Percentiles rank a stretch among this genome's conserved stretches.
phyloP scores from a whole-genome alignment of 2,329 filamentous ascomycete genomes.

The Elsinoe perseae region DNA sequence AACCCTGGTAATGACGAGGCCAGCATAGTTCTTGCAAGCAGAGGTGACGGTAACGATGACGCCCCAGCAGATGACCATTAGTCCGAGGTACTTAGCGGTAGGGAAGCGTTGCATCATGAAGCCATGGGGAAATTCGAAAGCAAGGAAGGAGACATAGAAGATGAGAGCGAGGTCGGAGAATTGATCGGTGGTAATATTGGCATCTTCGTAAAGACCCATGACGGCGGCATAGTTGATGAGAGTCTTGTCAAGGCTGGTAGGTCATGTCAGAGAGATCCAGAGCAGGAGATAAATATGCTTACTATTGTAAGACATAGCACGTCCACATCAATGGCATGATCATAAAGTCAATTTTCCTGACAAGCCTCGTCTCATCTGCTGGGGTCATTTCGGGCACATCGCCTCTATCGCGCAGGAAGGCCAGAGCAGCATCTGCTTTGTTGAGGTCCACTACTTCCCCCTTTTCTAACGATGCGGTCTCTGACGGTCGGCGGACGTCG shows the following conservation, averaged over 20 bases:
- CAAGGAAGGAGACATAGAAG: slow-evolving; percentile 34
- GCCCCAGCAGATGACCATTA: slow-evolving; percentile 40
- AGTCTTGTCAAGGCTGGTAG: neutral
- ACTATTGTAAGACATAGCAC: slow-evolving; percentile 34
- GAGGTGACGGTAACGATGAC: slow-evolving; percentile 42
- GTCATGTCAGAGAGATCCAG: neutral
- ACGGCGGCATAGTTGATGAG: slow-evolving; percentile 36
- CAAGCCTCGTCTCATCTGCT: slow-evolving; percentile 24
- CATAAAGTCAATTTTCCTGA: slow-evolving; percentile 35
- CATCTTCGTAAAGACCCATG: slow-evolving; percentile 35
- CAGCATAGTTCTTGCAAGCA: slow-evolving; percentile 45
- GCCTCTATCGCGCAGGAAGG: slow-evolving; percentile 26
- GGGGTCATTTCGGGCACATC: slow-evolving; percentile 20
- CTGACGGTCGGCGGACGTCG: neutral
- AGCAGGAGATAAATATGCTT: neutral
- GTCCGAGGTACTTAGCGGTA: slow-evolving; percentile 46
- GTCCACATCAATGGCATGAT: slow-evolving; percentile 36
- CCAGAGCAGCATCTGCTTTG: slow-evolving; percentile 28
- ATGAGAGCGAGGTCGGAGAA: slow-evolving; percentile 31
- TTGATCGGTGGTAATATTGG: slow-evolving; percentile 29
- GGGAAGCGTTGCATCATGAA: slow-evolving; percentile 48
- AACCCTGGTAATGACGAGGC: slow-evolving; percentile 43
- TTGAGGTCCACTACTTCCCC: slow-evolving; percentile 25
- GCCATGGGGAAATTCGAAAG: slow-evolving; percentile 36
- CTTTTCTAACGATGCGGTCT: slow-evolving; percentile 9